These are phyloP conservation scores for Nicotiana undulata DNA, from an alignment of 257 asterid genomes.

Conservation along the genomic window DNA sequence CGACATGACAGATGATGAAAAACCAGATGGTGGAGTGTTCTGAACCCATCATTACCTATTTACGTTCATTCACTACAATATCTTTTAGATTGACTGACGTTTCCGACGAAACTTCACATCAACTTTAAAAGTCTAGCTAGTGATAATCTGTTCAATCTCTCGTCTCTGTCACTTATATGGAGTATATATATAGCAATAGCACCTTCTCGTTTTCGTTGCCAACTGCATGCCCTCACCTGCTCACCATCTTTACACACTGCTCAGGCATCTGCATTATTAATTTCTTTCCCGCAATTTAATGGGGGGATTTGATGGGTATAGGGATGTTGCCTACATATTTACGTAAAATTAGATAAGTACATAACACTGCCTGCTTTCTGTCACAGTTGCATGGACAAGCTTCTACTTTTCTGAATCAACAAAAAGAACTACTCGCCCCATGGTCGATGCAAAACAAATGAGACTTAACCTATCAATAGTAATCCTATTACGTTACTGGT, in stretches of 20 bases:
- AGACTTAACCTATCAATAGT: no score
- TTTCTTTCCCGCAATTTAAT: neutral
- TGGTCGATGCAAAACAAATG: neutral
- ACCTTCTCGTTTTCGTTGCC: neutral
- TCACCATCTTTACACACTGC: neutral
- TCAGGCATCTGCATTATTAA: neutral
- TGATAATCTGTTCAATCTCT: neutral
- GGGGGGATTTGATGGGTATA: neutral
- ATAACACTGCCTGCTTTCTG: neutral
- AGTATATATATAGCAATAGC: neutral
- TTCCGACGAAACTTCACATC: slow-evolving; percentile 1
- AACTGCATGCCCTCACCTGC: neutral
- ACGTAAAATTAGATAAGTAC: neutral
- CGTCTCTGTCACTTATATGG: neutral
- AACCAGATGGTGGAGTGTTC: no score
- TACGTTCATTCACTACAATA: neutral
- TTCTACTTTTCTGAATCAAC: neutral
- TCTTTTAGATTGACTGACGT: neutral
- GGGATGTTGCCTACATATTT: neutral
- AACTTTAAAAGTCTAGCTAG: neutral
- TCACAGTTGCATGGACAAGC: neutral
- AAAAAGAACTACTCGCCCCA: neutral
- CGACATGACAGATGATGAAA: no score
- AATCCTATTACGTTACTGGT: no score
- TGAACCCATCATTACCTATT: neutral